phyloP scores from a whole-genome alignment of 1,139 yeast species.

The Candida sojae region DNA sequence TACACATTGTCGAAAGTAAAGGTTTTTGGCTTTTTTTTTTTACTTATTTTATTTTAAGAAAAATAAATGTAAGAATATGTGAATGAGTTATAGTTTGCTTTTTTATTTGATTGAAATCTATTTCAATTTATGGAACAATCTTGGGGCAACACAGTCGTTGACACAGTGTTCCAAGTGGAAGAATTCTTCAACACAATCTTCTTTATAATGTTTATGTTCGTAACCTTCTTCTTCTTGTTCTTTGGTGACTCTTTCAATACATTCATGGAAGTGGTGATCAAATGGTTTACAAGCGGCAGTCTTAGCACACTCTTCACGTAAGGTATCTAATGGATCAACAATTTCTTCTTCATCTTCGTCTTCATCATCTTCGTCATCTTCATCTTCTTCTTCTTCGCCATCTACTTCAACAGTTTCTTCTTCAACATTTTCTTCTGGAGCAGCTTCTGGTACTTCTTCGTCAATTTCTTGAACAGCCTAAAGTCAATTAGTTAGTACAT shows the following conservation, averaged over 20 bases:
- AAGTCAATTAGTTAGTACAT: neutral
- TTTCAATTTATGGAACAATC: constrained; percentile 82
- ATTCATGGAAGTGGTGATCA: constrained; percentile 90
- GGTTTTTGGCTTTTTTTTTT: neutral
- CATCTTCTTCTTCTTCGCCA: constrained; percentile 51
- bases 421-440: constrained; percentile 39
- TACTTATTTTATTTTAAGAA: neutral
- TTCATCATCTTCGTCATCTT: constrained; percentile 70
- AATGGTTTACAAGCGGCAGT: constrained; percentile 70
- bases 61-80: neutral
- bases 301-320: constrained; percentile 68
- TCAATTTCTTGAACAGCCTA: constrained; percentile 42
- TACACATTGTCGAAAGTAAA: constrained; percentile 1
- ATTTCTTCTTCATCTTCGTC: constrained; percentile 79
- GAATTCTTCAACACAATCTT: constrained; percentile 97
- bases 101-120: constrained; percentile 28
- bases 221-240: constrained; percentile 83
- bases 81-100: neutral
- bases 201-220: constrained; percentile 80
- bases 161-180: constrained; percentile 95
- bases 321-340: constrained; percentile 66
- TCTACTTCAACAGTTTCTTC: constrained; percentile 24
- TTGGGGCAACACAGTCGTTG: constrained; percentile 92
- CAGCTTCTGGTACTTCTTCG: constrained; percentile 38
- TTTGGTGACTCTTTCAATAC: constrained; percentile 90